These are phyloP conservation scores for Bruguiera gymnorhiza DNA, from an alignment of 345 rosid genomes.

Conservation along the genomic window DNA sequence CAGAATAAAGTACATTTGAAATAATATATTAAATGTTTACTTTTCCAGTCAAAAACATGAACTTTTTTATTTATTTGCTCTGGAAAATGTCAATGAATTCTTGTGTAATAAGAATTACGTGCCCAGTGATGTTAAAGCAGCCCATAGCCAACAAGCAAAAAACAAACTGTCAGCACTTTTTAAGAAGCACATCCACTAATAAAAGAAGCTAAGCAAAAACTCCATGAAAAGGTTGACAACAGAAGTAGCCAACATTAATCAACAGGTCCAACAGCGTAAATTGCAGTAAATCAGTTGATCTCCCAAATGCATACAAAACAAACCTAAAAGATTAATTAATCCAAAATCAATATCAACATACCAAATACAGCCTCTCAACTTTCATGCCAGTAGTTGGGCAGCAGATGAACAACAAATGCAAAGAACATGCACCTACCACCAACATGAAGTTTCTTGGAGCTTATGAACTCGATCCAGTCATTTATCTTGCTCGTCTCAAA, in stretches of 20 bases:
- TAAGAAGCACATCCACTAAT: not conserved
- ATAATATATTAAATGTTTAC: not conserved
- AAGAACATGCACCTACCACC: constrained; percentile 39
- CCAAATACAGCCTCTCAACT: constrained; percentile 7
- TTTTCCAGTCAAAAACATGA: not conserved
- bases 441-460: constrained; percentile 47
- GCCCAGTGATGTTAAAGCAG: not conserved
- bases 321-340: constrained; percentile 6
- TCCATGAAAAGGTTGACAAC: not conserved
- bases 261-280: not conserved
- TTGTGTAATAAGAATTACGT: not conserved
- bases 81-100: not conserved
- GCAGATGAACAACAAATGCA: too few relatives aligned
- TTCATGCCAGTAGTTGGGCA: too few relatives aligned
- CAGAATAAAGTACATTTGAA: not conserved
- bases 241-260: not conserved
- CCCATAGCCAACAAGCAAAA: not conserved
- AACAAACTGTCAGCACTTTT: not conserved
- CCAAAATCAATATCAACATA: constrained; percentile 4
- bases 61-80: not conserved
- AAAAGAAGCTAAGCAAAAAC: not conserved
- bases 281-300: not conserved
- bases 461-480: constrained; percentile 79
- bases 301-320: not conserved
- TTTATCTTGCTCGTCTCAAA: constrained; percentile 82